Evolutionary conservation across 176 grass and related monocot species (phyloP).

Genomic region (Aegilops longissima): DNA sequence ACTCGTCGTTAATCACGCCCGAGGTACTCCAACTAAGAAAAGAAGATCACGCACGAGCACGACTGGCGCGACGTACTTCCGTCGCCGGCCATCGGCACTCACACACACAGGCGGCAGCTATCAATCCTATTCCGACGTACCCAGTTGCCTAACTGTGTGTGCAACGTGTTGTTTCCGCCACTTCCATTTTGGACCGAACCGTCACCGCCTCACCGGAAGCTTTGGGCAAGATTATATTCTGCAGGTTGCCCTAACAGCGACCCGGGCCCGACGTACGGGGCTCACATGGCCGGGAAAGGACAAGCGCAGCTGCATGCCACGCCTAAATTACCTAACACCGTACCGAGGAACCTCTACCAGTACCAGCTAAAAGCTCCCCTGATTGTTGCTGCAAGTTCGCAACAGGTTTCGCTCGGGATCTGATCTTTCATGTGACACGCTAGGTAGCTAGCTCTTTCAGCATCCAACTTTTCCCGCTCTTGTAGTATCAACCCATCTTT

Average conservation of each 20-base stretch:
- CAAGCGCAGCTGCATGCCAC: background rate
- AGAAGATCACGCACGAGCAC: too few species aligned
- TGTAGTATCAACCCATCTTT: background rate
- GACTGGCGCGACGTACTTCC: too few species aligned
- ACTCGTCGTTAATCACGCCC: too few species aligned
- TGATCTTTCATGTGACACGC: background rate
- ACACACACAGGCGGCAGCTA: too few species aligned
- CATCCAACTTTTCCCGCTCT: background rate
- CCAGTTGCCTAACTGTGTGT: background rate
- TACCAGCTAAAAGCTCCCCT: background rate
- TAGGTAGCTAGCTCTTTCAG: background rate
- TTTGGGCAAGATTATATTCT: slow-evolving; percentile 20
- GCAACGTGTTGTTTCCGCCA: background rate
- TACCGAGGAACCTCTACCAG: background rate
- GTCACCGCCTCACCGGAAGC: too few species aligned
- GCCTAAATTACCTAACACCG: background rate
- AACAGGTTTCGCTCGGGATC: background rate
- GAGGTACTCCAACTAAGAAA: too few species aligned
- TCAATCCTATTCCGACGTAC: background rate
- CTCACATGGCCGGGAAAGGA: background rate
- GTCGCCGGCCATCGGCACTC: too few species aligned
- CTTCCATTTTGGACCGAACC: background rate
- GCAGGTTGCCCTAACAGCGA: background rate
- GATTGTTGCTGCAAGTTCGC: background rate
- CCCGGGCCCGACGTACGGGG: background rate